Evolutionary conservation across 1,139 yeast species (phyloP), one percentile per base, ranked within the genome.

Genomic region (Wickerhamomyces sp.): DNA sequence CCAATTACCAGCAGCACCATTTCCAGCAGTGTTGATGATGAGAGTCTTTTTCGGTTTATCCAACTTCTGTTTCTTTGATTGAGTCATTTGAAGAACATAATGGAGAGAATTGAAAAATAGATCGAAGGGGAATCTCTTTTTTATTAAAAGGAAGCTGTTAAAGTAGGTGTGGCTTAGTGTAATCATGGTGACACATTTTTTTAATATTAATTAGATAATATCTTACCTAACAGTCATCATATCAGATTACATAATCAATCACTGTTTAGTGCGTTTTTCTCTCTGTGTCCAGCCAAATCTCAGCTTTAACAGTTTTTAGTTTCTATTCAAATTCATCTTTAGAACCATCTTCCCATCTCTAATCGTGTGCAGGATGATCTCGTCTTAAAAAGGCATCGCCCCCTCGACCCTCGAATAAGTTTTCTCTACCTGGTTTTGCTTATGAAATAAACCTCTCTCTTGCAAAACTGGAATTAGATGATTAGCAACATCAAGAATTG

Each of bases 311-410:
- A n/a, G n/a, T n/a, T n/a, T 11, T 27, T 10, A 16, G n/a, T n/a
- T n/a, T n/a, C n/a, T n/a, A n/a, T n/a, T 59, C 35, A 23, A 38
- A 38, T 2, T 32, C 34, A 6, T 30, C 35, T 15, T 31, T 34
- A 6, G 32, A 33, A 23, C 36, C 40, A 13, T 31, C 17, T 36
- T 47, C 58, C 66, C 67, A 62, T 47, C 66, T 56, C 26, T 59
- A 46, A 7, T 52, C 45, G 42, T 61, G 40, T 6, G 62, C 64
- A 12, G 66, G 66, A 37, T 62, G 67, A 14, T 30, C 33, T 17
- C 22, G 32, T 4, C 30, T 26, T 3, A 38, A 12, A 11, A 30
- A 33, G 5, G 28, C 58, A 57, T 29, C 57, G 57, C 62, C 41
- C 12, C 31, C 26, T 5, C 16, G 26, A 23, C 49, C 48, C 30